A percentile compares a stretch with the other conserved stretches of the same genome.
phyloP scores from a whole-genome alignment of 2,329 filamentous ascomycete species.

The Neurospora sp. region DNA sequence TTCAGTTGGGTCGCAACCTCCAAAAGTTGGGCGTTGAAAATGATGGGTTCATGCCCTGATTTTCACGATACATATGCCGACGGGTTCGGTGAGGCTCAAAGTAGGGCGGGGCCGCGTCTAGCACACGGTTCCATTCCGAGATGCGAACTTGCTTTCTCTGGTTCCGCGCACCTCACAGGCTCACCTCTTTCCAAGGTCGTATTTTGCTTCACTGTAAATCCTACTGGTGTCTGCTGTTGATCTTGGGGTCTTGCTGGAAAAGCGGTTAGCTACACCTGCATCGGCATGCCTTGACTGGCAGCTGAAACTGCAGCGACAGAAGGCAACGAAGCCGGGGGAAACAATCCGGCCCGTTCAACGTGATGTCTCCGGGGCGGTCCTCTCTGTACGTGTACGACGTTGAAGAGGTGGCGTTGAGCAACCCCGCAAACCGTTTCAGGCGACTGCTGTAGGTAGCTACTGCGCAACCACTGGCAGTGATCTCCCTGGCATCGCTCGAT shows the following conservation, averaged over 20 bases:
- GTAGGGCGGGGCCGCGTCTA: not conserved
- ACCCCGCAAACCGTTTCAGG: not conserved
- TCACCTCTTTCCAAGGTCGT: not conserved
- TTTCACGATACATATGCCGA: not conserved
- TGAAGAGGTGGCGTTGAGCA: not conserved
- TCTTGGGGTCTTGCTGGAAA: not conserved
- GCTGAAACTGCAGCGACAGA: not conserved
- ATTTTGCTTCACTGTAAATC: not conserved
- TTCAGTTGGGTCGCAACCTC: not conserved
- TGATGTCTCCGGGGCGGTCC: not conserved
- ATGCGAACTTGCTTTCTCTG: not conserved
- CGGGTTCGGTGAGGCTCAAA: not conserved
- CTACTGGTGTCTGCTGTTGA: not conserved
- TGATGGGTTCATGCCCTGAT: not conserved
- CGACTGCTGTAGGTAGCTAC: not conserved
- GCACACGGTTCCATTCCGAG: not conserved
- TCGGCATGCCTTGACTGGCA: not conserved
- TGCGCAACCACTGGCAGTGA: not conserved
- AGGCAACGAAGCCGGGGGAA: not conserved
- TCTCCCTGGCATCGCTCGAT: not conserved
- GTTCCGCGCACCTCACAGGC: not conserved
- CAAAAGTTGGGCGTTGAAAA: not conserved
- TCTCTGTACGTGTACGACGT: not conserved
- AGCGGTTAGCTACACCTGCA: not conserved
- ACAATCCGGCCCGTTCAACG: not conserved